Evolutionary conservation across 495 filamentous ascomycete species (phyloP), one percentile per base, ranked within the genome.

Genomic region (Penicillium ochrochloron): DNA sequence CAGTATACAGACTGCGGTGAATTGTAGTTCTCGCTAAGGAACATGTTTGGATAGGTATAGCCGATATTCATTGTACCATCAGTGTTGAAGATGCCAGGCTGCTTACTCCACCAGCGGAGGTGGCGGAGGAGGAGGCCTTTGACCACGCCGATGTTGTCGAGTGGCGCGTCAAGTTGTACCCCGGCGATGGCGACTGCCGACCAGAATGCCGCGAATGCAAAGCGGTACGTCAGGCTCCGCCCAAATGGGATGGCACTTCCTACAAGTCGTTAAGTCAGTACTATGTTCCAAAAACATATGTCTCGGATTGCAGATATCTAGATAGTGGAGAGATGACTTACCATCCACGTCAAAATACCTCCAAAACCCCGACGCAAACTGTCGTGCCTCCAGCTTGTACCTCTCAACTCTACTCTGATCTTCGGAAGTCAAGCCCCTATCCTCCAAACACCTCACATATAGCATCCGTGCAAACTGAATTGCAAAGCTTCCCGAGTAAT

Each of bases 201-300:
- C 87, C 88, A 92, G 76, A 92, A 92, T 5, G 84, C 88, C 0
- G 86, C 86, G 85, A 91, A 90, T 19, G 89, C 89, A 71, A 91
- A 91, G 33, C 89, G 81, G 73, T 92, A 92, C 9, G 87, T 89
- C 23, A 91, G 82, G 33, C 83, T 87, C 7, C 90, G 81, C 27
- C 90, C 89, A 64, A 91, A 92, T 17, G 90, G 89, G 58, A 90
- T 88, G 0, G 69, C 62, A 17, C 62, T 44, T 44, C 41, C 41
- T 44, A 44, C 2, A 19, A 44, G 17, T 44, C 8, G 15, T 17
- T 3, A n/a, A 44, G 41, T 44, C 41, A 44, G 41, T 19, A 2
- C 41, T n/a, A 44, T 5, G 2, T 44, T 44, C 41, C 41, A 2
- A 10, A 37, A 12, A 8, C 12, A 37, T 37, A 6, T 10, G 10